Evolutionary conservation across 495 filamentous ascomycete genomes (phyloP).

Genomic region (Corynascus novoguineensis): DNA sequence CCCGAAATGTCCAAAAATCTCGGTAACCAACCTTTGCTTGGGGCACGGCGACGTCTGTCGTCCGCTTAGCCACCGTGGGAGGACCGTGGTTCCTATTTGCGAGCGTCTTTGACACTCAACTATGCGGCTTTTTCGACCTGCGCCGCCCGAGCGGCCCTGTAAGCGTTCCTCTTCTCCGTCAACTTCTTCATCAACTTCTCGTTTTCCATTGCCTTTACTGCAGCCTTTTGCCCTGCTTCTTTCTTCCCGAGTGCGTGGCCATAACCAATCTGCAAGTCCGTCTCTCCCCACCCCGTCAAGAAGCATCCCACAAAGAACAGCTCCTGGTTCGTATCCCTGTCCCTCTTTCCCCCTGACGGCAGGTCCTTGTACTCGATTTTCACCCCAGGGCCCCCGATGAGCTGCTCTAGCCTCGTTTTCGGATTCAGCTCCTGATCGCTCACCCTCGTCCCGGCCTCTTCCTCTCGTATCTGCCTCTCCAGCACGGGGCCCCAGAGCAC

Average conservation of each 20-base stretch:
- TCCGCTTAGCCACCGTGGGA: no score
- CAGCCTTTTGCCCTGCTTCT: conserved; percentile 68
- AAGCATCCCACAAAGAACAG: conserved; percentile 65
- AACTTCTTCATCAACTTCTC: conserved; percentile 54
- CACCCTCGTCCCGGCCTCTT: conserved; percentile 14
- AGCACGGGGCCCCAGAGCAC: conserved; percentile 56
- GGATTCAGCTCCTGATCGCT: conserved; percentile 29
- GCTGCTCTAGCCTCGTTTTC: conserved; percentile 50
- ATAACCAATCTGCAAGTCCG: conserved; percentile 55
- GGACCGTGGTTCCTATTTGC: neutral
- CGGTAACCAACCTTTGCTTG: no score
- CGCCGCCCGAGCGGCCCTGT: conserved; percentile 21
- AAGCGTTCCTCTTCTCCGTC: conserved; percentile 44
- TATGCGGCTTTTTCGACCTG: neutral
- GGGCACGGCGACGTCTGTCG: no score
- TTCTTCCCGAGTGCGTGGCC: conserved; percentile 66
- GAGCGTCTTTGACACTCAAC: no score
- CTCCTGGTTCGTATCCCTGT: conserved; percentile 52
- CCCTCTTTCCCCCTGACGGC: conserved; percentile 45
- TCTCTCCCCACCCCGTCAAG: conserved; percentile 68
- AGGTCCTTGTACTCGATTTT: conserved; percentile 63
- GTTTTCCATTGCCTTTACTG: conserved; percentile 57
- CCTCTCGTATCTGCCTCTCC: conserved; percentile 39
- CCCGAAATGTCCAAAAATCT: no score
- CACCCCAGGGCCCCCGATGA: conserved; percentile 53